Base-by-base conservation (phyloP, 2,329 filamentous ascomycete species). In the Colletotrichum caudatum region DNA sequence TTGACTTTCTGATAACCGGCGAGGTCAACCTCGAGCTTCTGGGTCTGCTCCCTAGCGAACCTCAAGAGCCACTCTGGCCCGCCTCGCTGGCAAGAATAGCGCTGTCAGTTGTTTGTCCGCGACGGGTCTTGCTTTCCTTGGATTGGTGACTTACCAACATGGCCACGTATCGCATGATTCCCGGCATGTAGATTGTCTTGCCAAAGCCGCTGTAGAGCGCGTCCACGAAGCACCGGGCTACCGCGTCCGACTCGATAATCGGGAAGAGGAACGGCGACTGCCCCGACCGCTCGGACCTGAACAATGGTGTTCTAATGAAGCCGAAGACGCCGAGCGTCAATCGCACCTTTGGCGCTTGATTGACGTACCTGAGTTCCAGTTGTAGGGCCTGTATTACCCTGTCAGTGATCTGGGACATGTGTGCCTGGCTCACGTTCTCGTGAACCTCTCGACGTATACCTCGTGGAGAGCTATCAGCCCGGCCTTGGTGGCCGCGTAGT, bases 401-500 rank as follows among this genome's bases (percentile, higher is more conserved):
- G 26, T 57, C 3, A 57, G 54, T 12, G 26, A 57, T 35, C 7
- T 23, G 7, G 3, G 5, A 11, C 29, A 29, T 2, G 11, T 56
- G 29, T 9, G 33, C 4, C 20, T 35, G 29, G 18, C 29, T 9
- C 18, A n/a, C n/a, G 18, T n/a, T 41, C 26, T 57, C 20, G 35
- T 46, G 23, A 23, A 29, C 26, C 23, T 56, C 26, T 35, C 23
- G 41, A 53, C 23, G 39, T 33, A 23, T 39, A 53, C 37, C 23
- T 64, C 60, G 3, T 50, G 29, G 23, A 80, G 58, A 16, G 76
- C 76, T 20, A 71, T 69, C 33, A 79, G 58, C 0, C 77, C 80
- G 1, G 79, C 78, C 80, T 92, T 92, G 64, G 84, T 86, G 2
- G 87, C 83, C 0, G 84, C 82, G 77, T 92, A 92, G 76, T 91